Percentiles rank a stretch among this genome's conserved stretches.
Evolutionary conservation across 352 stramenopile species (phyloP).

Genomic region (Phytophthora meadii): DNA sequence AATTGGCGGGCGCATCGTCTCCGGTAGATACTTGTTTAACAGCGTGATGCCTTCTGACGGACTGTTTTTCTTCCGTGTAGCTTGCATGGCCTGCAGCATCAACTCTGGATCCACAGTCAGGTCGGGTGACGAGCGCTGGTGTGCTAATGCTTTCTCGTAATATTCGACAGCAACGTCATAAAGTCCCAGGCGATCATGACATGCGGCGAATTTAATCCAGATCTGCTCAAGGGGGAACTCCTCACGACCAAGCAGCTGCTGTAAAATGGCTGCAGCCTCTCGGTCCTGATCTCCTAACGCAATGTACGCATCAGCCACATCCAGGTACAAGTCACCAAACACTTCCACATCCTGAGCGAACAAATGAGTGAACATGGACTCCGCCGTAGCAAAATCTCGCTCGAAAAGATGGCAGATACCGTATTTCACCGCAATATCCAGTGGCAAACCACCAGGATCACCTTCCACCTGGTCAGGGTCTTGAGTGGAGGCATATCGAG

Average conservation of each 20-base stretch:
- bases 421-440: slow-evolving; percentile 90
- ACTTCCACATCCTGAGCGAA: slow-evolving; percentile 87
- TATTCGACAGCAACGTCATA: slow-evolving; percentile 79
- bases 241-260: slow-evolving; percentile 64
- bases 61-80: slow-evolving; percentile 58
- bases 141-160: slow-evolving; percentile 75
- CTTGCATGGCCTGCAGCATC: slow-evolving; percentile 73
- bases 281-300: slow-evolving; percentile 72
- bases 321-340: slow-evolving; percentile 85
- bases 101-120: slow-evolving; percentile 67
- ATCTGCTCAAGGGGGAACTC: slow-evolving; percentile 84
- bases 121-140: slow-evolving; percentile 57
- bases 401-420: slow-evolving; percentile 88
- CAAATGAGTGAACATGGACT: slow-evolving; percentile 86
- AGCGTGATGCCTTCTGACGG: slow-evolving; percentile 64
- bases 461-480: slow-evolving; percentile 69
- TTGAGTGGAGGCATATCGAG: slow-evolving; percentile 65
- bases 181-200: slow-evolving; percentile 68
- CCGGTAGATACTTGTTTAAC: slow-evolving; percentile 62
- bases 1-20: slow-evolving; percentile 77
- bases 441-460: slow-evolving; percentile 67
- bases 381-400: slow-evolving; percentile 71
- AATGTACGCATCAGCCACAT: slow-evolving; percentile 86
- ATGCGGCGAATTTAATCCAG: slow-evolving; percentile 82
- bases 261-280: slow-evolving; percentile 71